These are phyloP conservation scores for Vigna nakashimae DNA, from an alignment of 306 rosid genomes.

Conservation along the genomic window DNA sequence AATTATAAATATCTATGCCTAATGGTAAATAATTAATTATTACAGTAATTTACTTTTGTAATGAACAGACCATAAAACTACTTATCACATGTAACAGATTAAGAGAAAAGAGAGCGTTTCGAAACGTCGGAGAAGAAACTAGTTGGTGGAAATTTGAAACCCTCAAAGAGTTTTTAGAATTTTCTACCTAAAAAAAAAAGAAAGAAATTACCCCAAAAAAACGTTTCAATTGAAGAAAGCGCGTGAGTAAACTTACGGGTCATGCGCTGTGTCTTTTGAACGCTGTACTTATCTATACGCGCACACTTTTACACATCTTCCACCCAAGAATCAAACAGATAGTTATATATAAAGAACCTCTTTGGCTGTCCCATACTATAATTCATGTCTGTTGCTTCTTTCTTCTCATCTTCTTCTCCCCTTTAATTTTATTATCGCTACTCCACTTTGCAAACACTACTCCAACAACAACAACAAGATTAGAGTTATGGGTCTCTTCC, in stretches of 20 bases:
- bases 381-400: conserved; percentile 15
- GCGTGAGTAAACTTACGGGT: conserved; percentile 49
- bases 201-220: neutral
- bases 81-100: too few relatives aligned
- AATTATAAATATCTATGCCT: too few relatives aligned
- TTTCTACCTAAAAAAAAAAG: neutral
- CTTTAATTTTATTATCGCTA: neutral
- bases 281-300: conserved; percentile 30
- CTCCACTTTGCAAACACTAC: neutral
- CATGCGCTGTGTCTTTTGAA: conserved; percentile 12
- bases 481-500: conserved; percentile 62
- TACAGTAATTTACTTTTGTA: too few relatives aligned
- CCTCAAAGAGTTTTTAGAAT: neutral
- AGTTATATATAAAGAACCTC: conserved; percentile 23
- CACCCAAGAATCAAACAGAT: conserved; percentile 4
- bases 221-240: conserved; percentile 17
- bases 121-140: neutral
- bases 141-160: neutral
- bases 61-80: too few relatives aligned
- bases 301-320: conserved; percentile 19
- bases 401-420: neutral
- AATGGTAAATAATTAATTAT: too few relatives aligned
- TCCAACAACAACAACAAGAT: neutral
- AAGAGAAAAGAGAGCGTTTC: neutral
- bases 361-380: neutral